Conservation (phyloP, 1,284 basidiomycete species). For the Austroboletus niveus region DNA sequence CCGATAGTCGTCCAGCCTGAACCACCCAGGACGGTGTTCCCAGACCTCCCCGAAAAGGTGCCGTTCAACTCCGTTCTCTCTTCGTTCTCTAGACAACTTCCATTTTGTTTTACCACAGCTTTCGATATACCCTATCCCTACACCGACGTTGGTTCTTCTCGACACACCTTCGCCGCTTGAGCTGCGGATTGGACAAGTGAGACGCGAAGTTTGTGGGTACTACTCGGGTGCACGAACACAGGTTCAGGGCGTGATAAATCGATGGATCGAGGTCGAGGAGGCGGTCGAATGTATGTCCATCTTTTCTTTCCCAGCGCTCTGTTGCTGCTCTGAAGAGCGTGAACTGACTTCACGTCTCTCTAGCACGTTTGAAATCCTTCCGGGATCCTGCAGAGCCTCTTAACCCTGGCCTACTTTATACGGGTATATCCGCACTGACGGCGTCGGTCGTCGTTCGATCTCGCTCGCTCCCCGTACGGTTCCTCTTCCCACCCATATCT, state of each 20-base stretch:
- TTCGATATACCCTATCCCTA: conserved; percentile 71
- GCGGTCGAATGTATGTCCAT: conserved; percentile 73
- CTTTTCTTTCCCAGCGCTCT: neutral
- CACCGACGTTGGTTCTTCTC: conserved; percentile 63
- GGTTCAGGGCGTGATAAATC: conserved; percentile 68
- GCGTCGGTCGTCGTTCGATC: conserved; percentile 84
- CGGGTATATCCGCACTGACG: conserved; percentile 84
- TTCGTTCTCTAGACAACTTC: neutral
- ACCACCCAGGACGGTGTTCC: conserved; percentile 12
- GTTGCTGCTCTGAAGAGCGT: neutral
- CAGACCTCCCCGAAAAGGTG: conserved; percentile 28
- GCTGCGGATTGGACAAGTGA: conserved; percentile 63
- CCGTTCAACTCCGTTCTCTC: neutral
- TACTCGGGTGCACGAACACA: conserved; percentile 57
- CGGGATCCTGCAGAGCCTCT: conserved; percentile 77
- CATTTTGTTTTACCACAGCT: conserved; percentile 46
- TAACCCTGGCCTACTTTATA: conserved; percentile 84
- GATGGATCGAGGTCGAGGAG: conserved; percentile 82
- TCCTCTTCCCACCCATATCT: conserved; percentile 70
- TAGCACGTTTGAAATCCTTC: conserved; percentile 81
- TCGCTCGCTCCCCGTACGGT: conserved; percentile 62
- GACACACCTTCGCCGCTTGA: conserved; percentile 74
- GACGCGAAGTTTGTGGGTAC: conserved; percentile 54
- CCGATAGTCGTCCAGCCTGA: conserved; percentile 7
- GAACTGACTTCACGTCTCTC: neutral